These are phyloP conservation scores for Lodderomyces elongisporus DNA, from an alignment of 1,139 yeast genomes.

Conservation along the genomic window DNA sequence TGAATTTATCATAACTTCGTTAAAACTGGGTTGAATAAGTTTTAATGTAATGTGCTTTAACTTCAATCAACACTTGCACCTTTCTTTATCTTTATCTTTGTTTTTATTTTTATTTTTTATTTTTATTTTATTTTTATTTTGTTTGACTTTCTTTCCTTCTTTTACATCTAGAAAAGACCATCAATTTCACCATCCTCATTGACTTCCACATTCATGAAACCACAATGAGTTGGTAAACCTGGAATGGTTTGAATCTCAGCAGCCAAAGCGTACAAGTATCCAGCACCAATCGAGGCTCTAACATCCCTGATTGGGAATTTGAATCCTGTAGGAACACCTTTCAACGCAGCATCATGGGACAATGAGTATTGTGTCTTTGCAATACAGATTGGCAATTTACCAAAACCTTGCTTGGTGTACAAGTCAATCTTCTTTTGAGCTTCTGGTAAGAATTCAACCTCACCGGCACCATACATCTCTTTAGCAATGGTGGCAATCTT, in stretches of 20 bases:
- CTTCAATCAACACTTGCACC: constrained; percentile 3
- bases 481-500: constrained; percentile 80
- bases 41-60: constrained; percentile 2
- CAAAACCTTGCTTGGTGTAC: constrained; percentile 87
- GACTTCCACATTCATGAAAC: constrained; percentile 95
- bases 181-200: constrained; percentile 91
- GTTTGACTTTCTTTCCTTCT: background rate
- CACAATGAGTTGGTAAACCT: constrained; percentile 94
- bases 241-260: constrained; percentile 98
- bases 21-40: constrained; percentile 11
- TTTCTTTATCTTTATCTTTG: background rate
- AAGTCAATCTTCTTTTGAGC: constrained; percentile 81
- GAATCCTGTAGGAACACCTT: constrained; percentile 95
- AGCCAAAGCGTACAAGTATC: constrained; percentile 92
- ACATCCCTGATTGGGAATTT: constrained; percentile 93
- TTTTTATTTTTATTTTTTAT: background rate
- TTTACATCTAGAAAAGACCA: constrained; percentile 63
- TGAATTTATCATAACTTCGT: constrained; percentile 10
- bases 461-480: constrained; percentile 92
- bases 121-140: background rate
- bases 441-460: constrained; percentile 78
- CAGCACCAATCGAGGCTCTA: constrained; percentile 94
- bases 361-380: constrained; percentile 97
- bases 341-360: constrained; percentile 88
- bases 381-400: constrained; percentile 88